phyloP scores from a whole-genome alignment of 495 filamentous ascomycete species.

The Niebla homalea region DNA sequence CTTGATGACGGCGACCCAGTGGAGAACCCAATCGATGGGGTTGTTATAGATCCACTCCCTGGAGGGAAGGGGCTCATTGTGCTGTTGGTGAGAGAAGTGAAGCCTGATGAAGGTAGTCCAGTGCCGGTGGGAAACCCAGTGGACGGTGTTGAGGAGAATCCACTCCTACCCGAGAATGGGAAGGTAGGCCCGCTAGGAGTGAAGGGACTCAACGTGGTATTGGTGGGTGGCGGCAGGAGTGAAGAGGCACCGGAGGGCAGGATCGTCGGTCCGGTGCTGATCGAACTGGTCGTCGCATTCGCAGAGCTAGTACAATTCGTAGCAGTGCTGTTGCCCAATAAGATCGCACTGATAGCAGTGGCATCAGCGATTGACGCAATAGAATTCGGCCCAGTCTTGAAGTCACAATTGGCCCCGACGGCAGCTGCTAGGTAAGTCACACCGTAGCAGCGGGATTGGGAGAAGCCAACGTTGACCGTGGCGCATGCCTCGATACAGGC shows the following conservation, averaged over 20 bases:
- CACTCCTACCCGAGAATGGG: not conserved
- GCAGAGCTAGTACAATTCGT: not conserved
- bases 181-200: not conserved
- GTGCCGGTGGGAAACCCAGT: too few species aligned
- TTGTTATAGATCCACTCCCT: not conserved
- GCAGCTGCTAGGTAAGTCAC: slow-evolving; percentile 2
- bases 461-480: slow-evolving; percentile 6
- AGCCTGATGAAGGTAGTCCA: too few species aligned
- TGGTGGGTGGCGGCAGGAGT: not conserved
- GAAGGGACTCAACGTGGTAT: not conserved
- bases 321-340: not conserved
- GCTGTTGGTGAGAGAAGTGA: not conserved
- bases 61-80: not conserved
- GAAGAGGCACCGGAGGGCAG: not conserved
- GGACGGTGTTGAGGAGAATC: not conserved
- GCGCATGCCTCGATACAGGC: slow-evolving; percentile 9
- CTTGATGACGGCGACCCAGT: not conserved
- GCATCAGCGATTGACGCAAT: not conserved
- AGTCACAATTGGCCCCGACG: slow-evolving; percentile 2
- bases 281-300: not conserved
- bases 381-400: not conserved
- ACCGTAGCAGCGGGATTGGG: slow-evolving; percentile 3
- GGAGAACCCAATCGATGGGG: not conserved
- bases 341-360: not conserved
- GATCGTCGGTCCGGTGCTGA: not conserved